A percentile compares a stretch with the other conserved stretches of the same genome.
phyloP scores from a whole-genome alignment of 2,329 filamentous ascomycete species.

The Leptosphaerulina australis region DNA sequence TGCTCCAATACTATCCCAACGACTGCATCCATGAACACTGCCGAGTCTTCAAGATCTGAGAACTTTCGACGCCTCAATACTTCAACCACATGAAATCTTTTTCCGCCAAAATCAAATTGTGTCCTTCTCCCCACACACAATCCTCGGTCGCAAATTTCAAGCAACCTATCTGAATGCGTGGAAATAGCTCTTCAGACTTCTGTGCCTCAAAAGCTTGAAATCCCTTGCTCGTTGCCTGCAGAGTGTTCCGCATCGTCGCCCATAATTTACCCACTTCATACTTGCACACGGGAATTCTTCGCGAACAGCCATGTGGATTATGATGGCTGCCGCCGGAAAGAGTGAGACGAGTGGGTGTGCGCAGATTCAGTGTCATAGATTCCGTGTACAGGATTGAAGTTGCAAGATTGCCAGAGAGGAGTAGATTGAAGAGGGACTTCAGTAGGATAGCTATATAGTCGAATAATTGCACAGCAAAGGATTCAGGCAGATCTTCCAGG shows the following conservation, averaged over 20 bases:
- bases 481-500: constrained; percentile 33
- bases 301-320: constrained; percentile 22
- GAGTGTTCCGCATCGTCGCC: constrained; percentile 34
- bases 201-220: constrained; percentile 36
- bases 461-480: constrained; percentile 39
- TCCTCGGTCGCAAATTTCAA: constrained; percentile 37
- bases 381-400: constrained; percentile 37
- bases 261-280: constrained; percentile 29
- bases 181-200: constrained; percentile 32
- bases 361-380: constrained; percentile 36
- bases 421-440: constrained; percentile 35
- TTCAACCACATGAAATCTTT: constrained; percentile 40
- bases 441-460: constrained; percentile 42
- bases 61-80: constrained; percentile 18
- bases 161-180: constrained; percentile 38
- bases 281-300: constrained; percentile 28
- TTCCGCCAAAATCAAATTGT: constrained; percentile 39
- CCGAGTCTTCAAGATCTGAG: not conserved
- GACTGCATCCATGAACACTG: not conserved
- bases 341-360: constrained; percentile 34
- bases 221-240: constrained; percentile 34
- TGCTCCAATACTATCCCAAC: not conserved
- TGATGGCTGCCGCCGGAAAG: constrained; percentile 16
- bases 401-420: constrained; percentile 25
- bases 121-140: constrained; percentile 36